Conservation (phyloP, 2,329 filamentous ascomycete species). For the Cadophora sp. region DNA sequence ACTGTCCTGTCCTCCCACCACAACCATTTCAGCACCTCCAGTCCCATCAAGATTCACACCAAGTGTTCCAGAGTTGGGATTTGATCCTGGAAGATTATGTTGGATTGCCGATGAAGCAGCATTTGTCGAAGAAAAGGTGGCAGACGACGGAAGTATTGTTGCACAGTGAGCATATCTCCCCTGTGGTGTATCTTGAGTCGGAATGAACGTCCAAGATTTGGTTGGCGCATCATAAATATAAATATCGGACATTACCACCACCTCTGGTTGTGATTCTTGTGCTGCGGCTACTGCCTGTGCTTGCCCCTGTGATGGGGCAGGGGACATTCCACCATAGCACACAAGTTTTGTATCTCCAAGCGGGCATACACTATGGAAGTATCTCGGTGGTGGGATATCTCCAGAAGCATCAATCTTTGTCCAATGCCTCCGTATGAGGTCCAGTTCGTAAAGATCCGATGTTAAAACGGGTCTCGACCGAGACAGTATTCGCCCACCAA, state of each 20-base stretch:
- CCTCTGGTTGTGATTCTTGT: conserved; percentile 77
- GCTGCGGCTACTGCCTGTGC: conserved; percentile 54
- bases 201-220: conserved; percentile 84
- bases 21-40: conserved; percentile 95
- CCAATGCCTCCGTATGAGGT: conserved; percentile 92
- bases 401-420: conserved; percentile 84
- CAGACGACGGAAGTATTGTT: conserved; percentile 86
- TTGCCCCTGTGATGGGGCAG: conserved; percentile 57
- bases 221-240: conserved; percentile 91
- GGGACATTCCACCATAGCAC: conserved; percentile 98
- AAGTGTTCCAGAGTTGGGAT: conserved; percentile 85
- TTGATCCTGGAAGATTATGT: conserved; percentile 83
- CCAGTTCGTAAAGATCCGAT: conserved; percentile 90
- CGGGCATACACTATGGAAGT: conserved; percentile 96
- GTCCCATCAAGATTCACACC: conserved; percentile 89
- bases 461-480: conserved; percentile 83
- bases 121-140: conserved; percentile 82
- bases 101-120: conserved; percentile 87
- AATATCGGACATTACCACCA: conserved; percentile 97
- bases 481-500: conserved; percentile 88
- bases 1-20: conserved; percentile 95
- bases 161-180: conserved; percentile 97
- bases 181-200: conserved; percentile 82
- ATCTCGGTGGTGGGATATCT: conserved; percentile 87
- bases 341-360: conserved; percentile 95